Percentiles rank a stretch among this genome's conserved stretches.
phyloP scores from a whole-genome alignment of 208 protist genomes.

The Trypanosoma grayi region DNA sequence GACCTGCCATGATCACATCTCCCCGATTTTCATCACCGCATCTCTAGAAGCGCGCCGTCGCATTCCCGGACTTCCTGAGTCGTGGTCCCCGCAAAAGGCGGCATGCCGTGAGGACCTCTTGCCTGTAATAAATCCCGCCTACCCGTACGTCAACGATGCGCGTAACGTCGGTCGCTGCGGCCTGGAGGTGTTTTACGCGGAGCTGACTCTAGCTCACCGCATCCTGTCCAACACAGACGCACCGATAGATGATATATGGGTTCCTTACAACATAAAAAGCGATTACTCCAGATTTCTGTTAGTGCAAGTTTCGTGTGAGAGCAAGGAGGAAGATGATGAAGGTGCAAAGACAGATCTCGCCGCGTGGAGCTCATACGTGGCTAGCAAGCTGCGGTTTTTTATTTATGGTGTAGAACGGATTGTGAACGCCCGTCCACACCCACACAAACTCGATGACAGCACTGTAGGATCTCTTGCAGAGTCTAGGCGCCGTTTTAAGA shows the following conservation, averaged over 20 bases:
- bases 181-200: slow-evolving; percentile 55
- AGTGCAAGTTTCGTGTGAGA: slow-evolving; percentile 49
- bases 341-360: slow-evolving; percentile 31
- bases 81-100: slow-evolving; percentile 41
- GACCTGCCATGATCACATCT: slow-evolving; percentile 26
- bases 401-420: slow-evolving; percentile 73
- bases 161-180: slow-evolving; percentile 82
- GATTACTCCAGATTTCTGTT: slow-evolving; percentile 52
- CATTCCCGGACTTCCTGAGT: slow-evolving; percentile 64
- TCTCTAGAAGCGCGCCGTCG: slow-evolving; percentile 16
- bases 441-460: slow-evolving; percentile 25
- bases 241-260: slow-evolving; percentile 43
- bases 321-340: slow-evolving; percentile 22
- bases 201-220: slow-evolving; percentile 49
- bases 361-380: slow-evolving; percentile 68
- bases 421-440: slow-evolving; percentile 60
- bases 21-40: slow-evolving; percentile 67
- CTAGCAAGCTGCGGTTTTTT: slow-evolving; percentile 74
- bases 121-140: slow-evolving; percentile 96
- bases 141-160: slow-evolving; percentile 96
- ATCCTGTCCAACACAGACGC: slow-evolving; percentile 21
- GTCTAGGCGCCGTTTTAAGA: background rate
- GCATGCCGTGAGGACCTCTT: slow-evolving; percentile 80
- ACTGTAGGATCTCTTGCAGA: background rate
- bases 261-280: slow-evolving; percentile 28